These are phyloP conservation scores for Chloranthus sessilifolius DNA, from an alignment of 164 flowering plant genomes.

Conservation along the genomic window DNA sequence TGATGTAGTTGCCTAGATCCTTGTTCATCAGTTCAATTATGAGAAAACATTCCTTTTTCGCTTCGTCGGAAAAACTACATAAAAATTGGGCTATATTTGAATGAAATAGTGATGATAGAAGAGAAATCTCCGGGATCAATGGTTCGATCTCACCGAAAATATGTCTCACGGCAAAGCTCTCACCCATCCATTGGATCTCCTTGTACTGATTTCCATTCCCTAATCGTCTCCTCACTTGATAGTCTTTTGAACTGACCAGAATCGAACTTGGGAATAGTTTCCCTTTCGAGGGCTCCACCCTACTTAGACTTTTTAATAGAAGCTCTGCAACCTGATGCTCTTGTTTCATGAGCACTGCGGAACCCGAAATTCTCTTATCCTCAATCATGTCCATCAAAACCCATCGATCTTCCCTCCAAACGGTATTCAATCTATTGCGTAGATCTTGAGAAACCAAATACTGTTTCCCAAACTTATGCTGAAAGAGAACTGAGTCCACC, in stretches of 20 bases:
- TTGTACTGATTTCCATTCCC: slow-evolving; percentile 60
- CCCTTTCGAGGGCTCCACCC: slow-evolving; percentile 23
- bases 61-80: slow-evolving; percentile 65
- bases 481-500: slow-evolving; percentile 67
- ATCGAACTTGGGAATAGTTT: slow-evolving; percentile 54
- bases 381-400: slow-evolving; percentile 38
- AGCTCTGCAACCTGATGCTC: slow-evolving; percentile 41
- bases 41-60: slow-evolving; percentile 67
- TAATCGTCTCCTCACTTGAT: slow-evolving; percentile 55
- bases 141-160: slow-evolving; percentile 50
- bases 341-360: slow-evolving; percentile 22
- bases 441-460: slow-evolving; percentile 57
- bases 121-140: slow-evolving; percentile 39
- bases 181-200: slow-evolving; percentile 85
- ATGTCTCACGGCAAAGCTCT: slow-evolving; percentile 58
- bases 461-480: slow-evolving; percentile 63
- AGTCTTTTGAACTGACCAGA: slow-evolving; percentile 56
- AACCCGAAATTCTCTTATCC: slow-evolving; percentile 35
- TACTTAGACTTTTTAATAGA: slow-evolving; percentile 40
- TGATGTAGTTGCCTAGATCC: slow-evolving; percentile 47
- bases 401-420: slow-evolving; percentile 69
- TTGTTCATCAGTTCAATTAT: slow-evolving; percentile 71
- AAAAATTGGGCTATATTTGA: slow-evolving; percentile 55
- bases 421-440: slow-evolving; percentile 39
- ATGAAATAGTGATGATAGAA: slow-evolving; percentile 48